phyloP scores from a whole-genome alignment of 176 grass and related monocot genomes.

The Ampelocalamus luodianensis region DNA sequence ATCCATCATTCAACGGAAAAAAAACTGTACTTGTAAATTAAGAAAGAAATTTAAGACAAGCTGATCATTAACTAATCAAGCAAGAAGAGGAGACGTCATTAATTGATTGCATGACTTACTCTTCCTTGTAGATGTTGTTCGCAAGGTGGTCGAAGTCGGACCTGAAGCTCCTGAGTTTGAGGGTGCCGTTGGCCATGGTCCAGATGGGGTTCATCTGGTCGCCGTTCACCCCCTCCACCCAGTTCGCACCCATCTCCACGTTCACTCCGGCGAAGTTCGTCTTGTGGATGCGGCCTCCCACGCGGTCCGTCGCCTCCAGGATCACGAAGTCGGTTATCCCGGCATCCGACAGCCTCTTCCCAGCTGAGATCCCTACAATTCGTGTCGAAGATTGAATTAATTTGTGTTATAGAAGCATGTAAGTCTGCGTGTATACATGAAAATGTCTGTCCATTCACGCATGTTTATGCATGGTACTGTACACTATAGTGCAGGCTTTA shows the following conservation, averaged over 20 bases:
- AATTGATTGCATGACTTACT: background rate
- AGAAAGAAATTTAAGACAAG: background rate
- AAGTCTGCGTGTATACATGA: no score
- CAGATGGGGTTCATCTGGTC: conserved; percentile 56
- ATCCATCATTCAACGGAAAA: no score
- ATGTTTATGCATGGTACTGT: no score
- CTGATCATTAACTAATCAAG: no score
- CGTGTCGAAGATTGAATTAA: no score
- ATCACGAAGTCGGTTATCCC: conserved; percentile 59
- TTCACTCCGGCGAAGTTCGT: conserved; percentile 54
- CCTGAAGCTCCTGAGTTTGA: conserved; percentile 50
- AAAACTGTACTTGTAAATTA: no score
- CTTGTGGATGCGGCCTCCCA: conserved; percentile 72
- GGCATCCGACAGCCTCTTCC: conserved; percentile 64
- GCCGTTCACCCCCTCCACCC: conserved; percentile 68
- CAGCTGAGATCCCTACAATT: conserved; percentile 55
- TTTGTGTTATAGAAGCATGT: no score
- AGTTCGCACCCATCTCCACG: conserved; percentile 74
- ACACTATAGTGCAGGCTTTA: background rate
- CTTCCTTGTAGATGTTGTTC: conserved; percentile 61
- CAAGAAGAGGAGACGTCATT: no score
- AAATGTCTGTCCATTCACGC: background rate
- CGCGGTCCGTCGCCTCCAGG: conserved; percentile 60
- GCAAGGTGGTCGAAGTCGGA: conserved; percentile 59
- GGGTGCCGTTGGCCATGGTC: conserved; percentile 50